Conservation (phyloP, 805 yeast genomes). For the Metschnikowia cerradonensis region DNA sequence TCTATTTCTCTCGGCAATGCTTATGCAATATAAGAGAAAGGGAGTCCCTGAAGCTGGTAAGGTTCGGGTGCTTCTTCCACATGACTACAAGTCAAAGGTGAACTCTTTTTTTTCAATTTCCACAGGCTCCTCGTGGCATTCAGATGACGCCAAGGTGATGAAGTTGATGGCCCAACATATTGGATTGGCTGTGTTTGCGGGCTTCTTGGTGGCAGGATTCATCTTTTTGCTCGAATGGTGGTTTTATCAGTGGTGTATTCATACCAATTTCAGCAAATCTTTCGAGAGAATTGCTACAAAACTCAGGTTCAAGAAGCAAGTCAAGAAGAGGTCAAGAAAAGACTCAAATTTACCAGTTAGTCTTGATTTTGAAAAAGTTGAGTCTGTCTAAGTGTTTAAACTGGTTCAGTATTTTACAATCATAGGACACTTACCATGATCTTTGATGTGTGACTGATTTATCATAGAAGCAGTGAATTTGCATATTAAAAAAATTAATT, state of each 20-base stretch:
- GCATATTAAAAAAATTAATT: neutral
- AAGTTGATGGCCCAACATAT: constrained; percentile 73
- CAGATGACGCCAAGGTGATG: constrained; percentile 78
- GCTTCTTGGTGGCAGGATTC: constrained; percentile 53
- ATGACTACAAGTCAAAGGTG: constrained; percentile 60
- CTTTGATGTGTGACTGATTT: neutral
- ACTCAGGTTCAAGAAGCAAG: constrained; percentile 13
- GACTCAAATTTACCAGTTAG: constrained; percentile 50
- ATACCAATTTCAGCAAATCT: constrained; percentile 25
- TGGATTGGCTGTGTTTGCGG: constrained; percentile 63
- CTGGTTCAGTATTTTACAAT: neutral
- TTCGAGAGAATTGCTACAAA: constrained; percentile 13
- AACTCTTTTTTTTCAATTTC: constrained; percentile 69
- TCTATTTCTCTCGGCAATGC: constrained; percentile 74
- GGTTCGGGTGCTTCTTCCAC: constrained; percentile 67
- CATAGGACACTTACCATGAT: neutral
- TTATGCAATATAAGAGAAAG: constrained; percentile 86
- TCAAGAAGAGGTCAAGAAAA: constrained; percentile 45
- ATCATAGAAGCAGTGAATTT: constrained; percentile 2
- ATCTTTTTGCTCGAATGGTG: constrained; percentile 38
- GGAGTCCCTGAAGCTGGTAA: constrained; percentile 62
- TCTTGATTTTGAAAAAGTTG: constrained; percentile 24
- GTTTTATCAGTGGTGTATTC: constrained; percentile 34
- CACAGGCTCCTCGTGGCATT: constrained; percentile 90
- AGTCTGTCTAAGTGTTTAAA: constrained; percentile 7